These are phyloP conservation scores for Sordaria brevicollis DNA, from an alignment of 495 filamentous ascomycete species.

Conservation along the genomic window DNA sequence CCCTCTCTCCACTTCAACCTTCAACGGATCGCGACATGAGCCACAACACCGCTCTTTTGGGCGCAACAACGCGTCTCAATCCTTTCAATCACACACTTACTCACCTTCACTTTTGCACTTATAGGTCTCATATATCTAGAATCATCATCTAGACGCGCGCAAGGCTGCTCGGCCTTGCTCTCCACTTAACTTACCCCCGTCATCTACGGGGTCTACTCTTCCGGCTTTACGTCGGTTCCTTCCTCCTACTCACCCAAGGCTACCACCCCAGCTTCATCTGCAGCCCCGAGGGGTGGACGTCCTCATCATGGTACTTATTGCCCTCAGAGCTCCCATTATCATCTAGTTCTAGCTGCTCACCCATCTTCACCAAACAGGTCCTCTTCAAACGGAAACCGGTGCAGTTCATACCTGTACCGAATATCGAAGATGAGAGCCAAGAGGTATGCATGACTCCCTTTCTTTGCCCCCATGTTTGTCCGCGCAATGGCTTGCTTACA, in stretches of 20 bases:
- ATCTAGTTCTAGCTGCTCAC: slow-evolving; percentile 4
- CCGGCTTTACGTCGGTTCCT: not conserved
- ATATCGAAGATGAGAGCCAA: slow-evolving; percentile 66
- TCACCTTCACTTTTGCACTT: slow-evolving; percentile 3
- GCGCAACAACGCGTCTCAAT: slow-evolving; percentile 17
- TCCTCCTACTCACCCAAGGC: not conserved
- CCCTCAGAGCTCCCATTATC: not conserved
- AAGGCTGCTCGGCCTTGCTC: slow-evolving; percentile 34
- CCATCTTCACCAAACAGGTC: slow-evolving; percentile 46
- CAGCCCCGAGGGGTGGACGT: not conserved
- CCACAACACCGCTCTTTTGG: slow-evolving; percentile 16
- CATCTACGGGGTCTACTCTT: not conserved
- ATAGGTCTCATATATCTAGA: not conserved
- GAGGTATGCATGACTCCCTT: slow-evolving; percentile 46
- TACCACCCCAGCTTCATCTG: not conserved
- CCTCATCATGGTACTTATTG: slow-evolving; percentile 19
- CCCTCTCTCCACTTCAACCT: slow-evolving; percentile 20
- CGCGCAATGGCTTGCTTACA: slow-evolving; percentile 9
- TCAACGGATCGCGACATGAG: slow-evolving; percentile 21
- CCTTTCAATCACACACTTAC: slow-evolving; percentile 3
- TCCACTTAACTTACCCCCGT: not conserved
- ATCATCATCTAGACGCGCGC: not conserved
- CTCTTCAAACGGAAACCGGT: slow-evolving; percentile 95
- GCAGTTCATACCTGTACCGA: slow-evolving; percentile 61
- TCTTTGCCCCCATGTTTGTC: not conserved